A percentile compares a stretch with the other conserved stretches of the same genome.
Evolutionary conservation across 768 basidiomycete species (phyloP).

Genomic region (Astraeus odoratus): DNA sequence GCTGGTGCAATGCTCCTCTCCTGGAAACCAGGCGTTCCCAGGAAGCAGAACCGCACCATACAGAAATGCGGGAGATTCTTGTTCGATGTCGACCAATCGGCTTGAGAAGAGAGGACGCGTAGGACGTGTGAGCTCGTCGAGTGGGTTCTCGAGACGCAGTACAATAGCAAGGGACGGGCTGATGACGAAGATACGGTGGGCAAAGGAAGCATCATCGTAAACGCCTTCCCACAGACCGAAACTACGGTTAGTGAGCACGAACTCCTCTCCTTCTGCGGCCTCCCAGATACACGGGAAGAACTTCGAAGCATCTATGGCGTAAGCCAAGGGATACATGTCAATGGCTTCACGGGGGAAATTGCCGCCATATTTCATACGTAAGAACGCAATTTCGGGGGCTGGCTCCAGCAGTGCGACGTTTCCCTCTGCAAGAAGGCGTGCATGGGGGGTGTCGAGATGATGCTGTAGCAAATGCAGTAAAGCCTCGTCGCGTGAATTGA

Average conservation of each 20-base stretch:
- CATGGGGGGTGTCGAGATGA: conserved; percentile 27
- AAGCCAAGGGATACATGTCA: conserved; percentile 10
- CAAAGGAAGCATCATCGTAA: conserved; percentile 10
- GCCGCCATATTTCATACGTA: conserved; percentile 4
- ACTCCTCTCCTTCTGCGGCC: conserved; percentile 28
- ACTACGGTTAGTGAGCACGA: conserved; percentile 27
- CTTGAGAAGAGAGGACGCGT: neutral
- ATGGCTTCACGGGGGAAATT: neutral
- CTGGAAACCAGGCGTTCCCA: no score
- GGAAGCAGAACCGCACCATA: no score
- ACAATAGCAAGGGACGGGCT: conserved; percentile 30
- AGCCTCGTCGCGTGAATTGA: conserved; percentile 17
- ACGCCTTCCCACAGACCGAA: conserved; percentile 32
- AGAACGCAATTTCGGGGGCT: neutral
- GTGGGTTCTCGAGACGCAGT: conserved; percentile 12
- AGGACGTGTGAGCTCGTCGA: neutral
- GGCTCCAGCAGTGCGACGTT: conserved; percentile 3
- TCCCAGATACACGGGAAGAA: conserved; percentile 31
- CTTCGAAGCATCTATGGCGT: conserved; percentile 21
- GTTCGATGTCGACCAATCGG: neutral
- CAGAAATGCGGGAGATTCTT: no score
- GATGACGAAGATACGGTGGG: conserved; percentile 30
- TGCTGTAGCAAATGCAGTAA: conserved; percentile 28
- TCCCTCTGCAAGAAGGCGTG: no score
- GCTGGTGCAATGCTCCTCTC: no score